A percentile compares a stretch with the other conserved stretches of the same genome.
Evolutionary conservation across 179 eudicot species (phyloP).

Genomic region (Corrigiola litoralis): DNA sequence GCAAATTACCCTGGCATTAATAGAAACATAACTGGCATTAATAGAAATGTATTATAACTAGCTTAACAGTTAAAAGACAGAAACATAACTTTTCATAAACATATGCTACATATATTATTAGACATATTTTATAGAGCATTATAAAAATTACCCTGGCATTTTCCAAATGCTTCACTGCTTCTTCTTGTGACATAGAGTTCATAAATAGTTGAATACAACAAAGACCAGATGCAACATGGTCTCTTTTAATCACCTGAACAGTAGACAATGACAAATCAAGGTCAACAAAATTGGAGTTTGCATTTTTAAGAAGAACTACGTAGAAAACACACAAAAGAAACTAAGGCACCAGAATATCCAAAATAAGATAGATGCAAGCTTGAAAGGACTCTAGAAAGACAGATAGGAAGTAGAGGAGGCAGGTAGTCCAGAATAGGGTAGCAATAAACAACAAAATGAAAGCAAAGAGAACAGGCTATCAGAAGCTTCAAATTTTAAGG

Average conservation of each 20-base stretch:
- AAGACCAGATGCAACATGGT: conserved; percentile 98
- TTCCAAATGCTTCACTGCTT: conserved; percentile 86
- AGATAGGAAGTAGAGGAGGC: too few species aligned
- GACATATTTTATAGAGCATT: background rate
- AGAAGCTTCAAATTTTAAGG: background rate
- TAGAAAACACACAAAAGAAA: background rate
- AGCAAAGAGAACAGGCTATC: background rate
- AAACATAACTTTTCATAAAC: background rate
- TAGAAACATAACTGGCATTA: background rate
- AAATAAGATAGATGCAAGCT: too few species aligned
- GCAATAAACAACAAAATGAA: too few species aligned
- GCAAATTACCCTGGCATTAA: background rate
- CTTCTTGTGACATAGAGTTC: conserved; percentile 84
- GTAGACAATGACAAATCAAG: conserved; percentile 11
- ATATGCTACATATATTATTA: background rate
- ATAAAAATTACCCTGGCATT: conserved; percentile 62
- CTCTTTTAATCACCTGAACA: conserved; percentile 83
- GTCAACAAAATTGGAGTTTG: background rate
- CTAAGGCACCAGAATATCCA: too few species aligned
- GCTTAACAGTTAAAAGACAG: background rate
- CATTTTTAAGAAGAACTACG: background rate
- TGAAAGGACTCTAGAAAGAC: too few species aligned
- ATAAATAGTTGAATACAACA: conserved; percentile 94
- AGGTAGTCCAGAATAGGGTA: too few species aligned
- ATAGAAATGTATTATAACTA: too few species aligned